Percentiles rank a stretch among this genome's conserved stretches.
phyloP scores from a whole-genome alignment of 2,329 filamentous ascomycete genomes.

The Alternaria brassicicola region DNA sequence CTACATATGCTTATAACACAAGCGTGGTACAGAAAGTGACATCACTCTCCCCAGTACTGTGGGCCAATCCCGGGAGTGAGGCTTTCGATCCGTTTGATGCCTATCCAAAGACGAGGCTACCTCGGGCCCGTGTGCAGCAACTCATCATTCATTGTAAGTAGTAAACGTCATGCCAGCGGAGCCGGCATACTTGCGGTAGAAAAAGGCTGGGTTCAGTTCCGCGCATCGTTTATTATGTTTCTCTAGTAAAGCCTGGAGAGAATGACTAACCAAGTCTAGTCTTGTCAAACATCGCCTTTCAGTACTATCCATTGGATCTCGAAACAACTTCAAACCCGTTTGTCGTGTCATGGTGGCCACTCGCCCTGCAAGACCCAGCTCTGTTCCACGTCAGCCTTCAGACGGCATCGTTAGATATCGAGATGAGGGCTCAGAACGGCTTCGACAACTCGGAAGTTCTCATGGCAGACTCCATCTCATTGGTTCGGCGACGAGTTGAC shows the following conservation, averaged over 20 bases:
- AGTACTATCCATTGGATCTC: constrained; percentile 65
- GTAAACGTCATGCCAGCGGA: background rate
- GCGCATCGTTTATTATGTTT: background rate
- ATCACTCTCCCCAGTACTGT: background rate
- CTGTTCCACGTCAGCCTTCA: constrained; percentile 66
- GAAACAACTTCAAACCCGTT: constrained; percentile 62
- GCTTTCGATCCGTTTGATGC: constrained; percentile 63
- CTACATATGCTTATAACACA: constrained; percentile 6
- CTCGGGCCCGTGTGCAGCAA: constrained; percentile 58
- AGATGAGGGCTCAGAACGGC: constrained; percentile 58
- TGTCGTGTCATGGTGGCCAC: constrained; percentile 65
- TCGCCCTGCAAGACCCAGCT: constrained; percentile 61
- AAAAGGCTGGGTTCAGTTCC: background rate
- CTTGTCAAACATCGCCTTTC: constrained; percentile 63
- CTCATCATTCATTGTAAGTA: constrained; percentile 63
- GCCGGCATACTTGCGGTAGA: background rate
- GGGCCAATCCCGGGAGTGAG: constrained; percentile 27
- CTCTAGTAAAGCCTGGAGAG: background rate
- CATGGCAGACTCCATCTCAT: constrained; percentile 62
- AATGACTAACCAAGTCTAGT: constrained; percentile 47
- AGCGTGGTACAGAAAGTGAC: background rate
- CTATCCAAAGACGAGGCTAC: constrained; percentile 61
- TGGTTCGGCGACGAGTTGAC: constrained; percentile 59
- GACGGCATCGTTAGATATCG: constrained; percentile 63
- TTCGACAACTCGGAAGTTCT: constrained; percentile 62